Evolutionary conservation across 257 asterid genomes (phyloP), one percentile per base, ranked within the genome.

Genomic region (Capsicum rhomboideum): DNA sequence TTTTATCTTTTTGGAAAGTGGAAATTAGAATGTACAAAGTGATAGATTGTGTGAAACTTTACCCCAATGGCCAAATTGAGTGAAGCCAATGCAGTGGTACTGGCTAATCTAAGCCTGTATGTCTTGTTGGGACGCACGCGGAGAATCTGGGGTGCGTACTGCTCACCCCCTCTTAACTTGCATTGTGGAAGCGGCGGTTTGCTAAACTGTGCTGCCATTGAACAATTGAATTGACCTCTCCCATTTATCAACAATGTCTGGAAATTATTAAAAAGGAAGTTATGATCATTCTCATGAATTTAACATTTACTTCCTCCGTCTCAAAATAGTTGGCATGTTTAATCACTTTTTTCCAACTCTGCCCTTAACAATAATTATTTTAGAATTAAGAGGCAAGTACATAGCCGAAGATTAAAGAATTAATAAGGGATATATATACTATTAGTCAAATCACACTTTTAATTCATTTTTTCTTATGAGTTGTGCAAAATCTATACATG

Each of bases 61-160:
- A 95, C 99, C 97, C 90, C 93, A 87, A 95, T 93, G 23, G 97
- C 99, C 67, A 95, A 86, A 91, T 87, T 95, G 93, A 95, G 98
- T 6, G 97, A 84, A 82, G 94, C 90, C 88, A 95, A 87, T 12
- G 97, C 89, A 23, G 98, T 93, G 87, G 94, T 50, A 92, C 98
- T 94, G 66, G 99, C 93, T 71, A 95, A 85, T 83, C 99, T 91
- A 79, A 95, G 94, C 92, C 98, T 82, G 90, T 93, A 95, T 77
- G 94, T 94, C 89, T 90, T 90, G 90, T 90, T 92, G 8, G 98
- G 99, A 0, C 59, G 90, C 66, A 93, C 98, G 2, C 50, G 89
- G 67, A 95, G 91, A 59, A 94, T 92, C 14, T 90, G 82, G 3
- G 98, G 98, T 17, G 97, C 97, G 87, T 93, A 89, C 56, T 88